Base-by-base conservation (phyloP, 768 basidiomycete species). In the Lentinula raphanica region DNA sequence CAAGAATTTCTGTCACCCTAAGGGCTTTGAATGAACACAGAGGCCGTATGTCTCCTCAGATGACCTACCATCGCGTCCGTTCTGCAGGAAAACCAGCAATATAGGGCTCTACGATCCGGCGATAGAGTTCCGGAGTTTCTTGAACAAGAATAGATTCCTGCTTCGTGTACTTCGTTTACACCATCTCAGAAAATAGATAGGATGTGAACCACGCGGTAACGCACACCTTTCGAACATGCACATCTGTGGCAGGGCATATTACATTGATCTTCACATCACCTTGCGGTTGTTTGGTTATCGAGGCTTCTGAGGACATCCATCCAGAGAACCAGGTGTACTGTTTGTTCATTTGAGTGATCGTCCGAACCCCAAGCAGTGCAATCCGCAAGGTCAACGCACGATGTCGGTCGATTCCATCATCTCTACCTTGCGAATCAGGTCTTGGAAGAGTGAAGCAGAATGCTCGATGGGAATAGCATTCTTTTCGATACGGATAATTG, bases 1-100 rank as follows among this genome's bases (percentile, higher is more conserved):
- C 78, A 3, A 98, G 77, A 54, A 98, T 90, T 61, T 94, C 87
- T 60, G 86, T 80, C 3, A 98, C 88, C 95, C 94, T 95, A 63
- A 0, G 4, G 15, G 21, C 4, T 2, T 15, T 27, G 54, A 23
- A 9, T 27, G 8, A 21, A 27, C 11, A 5, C 4, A 19, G n/a
- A 39, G 29, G 28, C 5, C 8, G 25, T 29, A 13, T 3, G 51
- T 3, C 12, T 31, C 3, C 27, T 11, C 13, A 48, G 49, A 23
- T 44, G 17, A 65, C 73, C 29, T 60, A 90, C 94, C 95, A 97
- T 75, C 87, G 80, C 2, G 88, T 90, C n/a, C 92, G 80, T 3
- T 84, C 79, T 0, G 83, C 69, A 0, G 91, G 89, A 59, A 98
- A 86, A 1, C 84, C 78, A 2, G 76, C 68, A 50, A 98, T 92